These are phyloP conservation scores for Croton setiger DNA, from an alignment of 441 rosid species.

Conservation along the genomic window DNA sequence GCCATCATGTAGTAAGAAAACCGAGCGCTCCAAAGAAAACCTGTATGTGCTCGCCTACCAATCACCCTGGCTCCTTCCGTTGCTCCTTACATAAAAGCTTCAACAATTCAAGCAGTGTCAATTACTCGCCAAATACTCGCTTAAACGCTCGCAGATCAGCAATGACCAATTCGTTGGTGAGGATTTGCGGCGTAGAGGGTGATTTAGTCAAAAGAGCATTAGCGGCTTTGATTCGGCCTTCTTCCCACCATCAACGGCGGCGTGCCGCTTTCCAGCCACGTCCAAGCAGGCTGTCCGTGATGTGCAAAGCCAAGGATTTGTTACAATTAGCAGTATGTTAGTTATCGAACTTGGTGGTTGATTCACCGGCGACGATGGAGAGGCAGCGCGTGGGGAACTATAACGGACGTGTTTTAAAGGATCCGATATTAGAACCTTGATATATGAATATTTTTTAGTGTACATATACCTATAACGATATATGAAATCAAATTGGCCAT, in stretches of 20 bases:
- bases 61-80: constrained; percentile 76
- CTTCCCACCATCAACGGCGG: constrained; percentile 63
- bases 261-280: constrained; percentile 60
- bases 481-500: constrained; percentile 22
- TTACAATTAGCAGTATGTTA: constrained; percentile 8
- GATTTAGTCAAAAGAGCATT: not conserved
- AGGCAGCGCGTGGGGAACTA: constrained; percentile 20
- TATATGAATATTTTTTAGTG: constrained; percentile 15
- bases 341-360: not conserved
- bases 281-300: constrained; percentile 60
- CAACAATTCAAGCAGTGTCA: constrained; percentile 23
- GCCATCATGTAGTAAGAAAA: constrained; percentile 27
- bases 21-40: constrained; percentile 39
- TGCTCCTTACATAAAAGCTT: constrained; percentile 56
- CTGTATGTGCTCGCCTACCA: constrained; percentile 75
- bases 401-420: constrained; percentile 21
- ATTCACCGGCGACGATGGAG: constrained; percentile 4
- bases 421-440: constrained; percentile 1
- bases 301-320: constrained; percentile 33
- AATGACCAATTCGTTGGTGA: constrained; percentile 74
- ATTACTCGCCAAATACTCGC: constrained; percentile 36
- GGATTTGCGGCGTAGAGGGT: constrained; percentile 36
- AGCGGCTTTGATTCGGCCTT: constrained; percentile 64
- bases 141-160: constrained; percentile 74
- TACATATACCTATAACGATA: constrained; percentile 15